Evolutionary conservation across 768 basidiomycete species (phyloP), one percentile per base, ranked within the genome.

Genomic region (Boletus eberwhitei): DNA sequence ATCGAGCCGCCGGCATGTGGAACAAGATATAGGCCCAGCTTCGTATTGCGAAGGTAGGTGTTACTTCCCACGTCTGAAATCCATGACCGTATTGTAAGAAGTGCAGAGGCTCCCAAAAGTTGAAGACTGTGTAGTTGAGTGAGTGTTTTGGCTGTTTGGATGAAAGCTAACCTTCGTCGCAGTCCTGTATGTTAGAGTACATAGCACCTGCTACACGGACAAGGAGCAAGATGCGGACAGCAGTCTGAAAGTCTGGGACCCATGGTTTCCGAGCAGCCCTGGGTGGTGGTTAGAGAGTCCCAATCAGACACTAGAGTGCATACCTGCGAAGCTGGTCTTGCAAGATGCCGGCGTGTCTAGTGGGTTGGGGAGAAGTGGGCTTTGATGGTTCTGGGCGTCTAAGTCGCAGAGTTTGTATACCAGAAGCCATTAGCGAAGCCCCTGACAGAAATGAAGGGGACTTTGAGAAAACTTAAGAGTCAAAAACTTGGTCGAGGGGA

Each of bases 101-200:
- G 73, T 99, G 97, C 16, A 99, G 75, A 19, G 97, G 97, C 67
- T 98, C 97, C 93, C 93, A 98, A 72, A 97, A 99, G 73, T 99
- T 99, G 80, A 86, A 99, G 13, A 97, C 97, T 99, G 47, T 21
- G 13, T 12, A n/a, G 34, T 37, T 55, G 36, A 53, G 46, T 37
- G 17, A 3, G 19, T 41, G 29, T 0, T 38, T 37, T 48, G 24
- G 3, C 35, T 13, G 8, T 14, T 14, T 37, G 29, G 32, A 22
- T 26, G 39, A 44, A 45, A 34, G 48, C 64, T 57, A 50, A 93
- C 96, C 94, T 83, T 99, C 97, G 66, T 99, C 97, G 59, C 97
- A 98, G 67, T 98, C 97, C 64, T 86, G 84, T 52, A 96, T 90
- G 60, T 93, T 93, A 13, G 89, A 83, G 67, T 98, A 98, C 94